phyloP scores from a whole-genome alignment of 129 eudicot species.

The Scalesia atractyloides region DNA sequence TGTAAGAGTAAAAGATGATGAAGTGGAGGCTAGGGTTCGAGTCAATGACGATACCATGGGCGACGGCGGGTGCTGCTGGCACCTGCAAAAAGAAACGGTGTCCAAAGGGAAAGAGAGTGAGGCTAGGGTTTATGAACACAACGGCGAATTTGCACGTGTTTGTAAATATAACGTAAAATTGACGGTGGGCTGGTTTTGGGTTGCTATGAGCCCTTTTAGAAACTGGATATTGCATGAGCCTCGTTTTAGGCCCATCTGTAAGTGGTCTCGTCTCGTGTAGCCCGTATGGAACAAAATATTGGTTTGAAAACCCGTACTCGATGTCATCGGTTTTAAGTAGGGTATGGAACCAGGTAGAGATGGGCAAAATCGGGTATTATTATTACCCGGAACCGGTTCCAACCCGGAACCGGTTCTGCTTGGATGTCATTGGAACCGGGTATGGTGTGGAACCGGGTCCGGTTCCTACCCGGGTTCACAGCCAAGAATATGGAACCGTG shows the following conservation, averaged over 20 bases:
- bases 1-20: background rate
- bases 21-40: background rate
- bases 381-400: too few species aligned
- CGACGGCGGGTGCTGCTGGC: slow-evolving; percentile 25
- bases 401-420: too few species aligned
- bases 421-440: too few species aligned
- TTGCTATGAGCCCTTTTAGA: background rate
- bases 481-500: too few species aligned
- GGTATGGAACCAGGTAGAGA: too few species aligned
- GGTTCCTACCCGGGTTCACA: too few species aligned
- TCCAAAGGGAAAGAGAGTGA: slow-evolving; percentile 1
- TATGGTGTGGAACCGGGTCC: too few species aligned
- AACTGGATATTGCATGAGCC: background rate
- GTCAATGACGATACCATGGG: slow-evolving; percentile 18
- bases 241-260: background rate
- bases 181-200: slow-evolving; percentile 21
- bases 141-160: background rate
- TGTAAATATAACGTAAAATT: background rate
- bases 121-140: slow-evolving; percentile 32
- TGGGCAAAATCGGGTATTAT: too few species aligned
- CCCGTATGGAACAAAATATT: too few species aligned
- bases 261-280: too few species aligned
- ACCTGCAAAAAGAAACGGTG: slow-evolving; percentile 29
- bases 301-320: too few species aligned
- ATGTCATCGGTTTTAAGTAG: too few species aligned